Percentiles rank a stretch among this genome's conserved stretches.
These are phyloP conservation scores for Chloroidium sp. DNA, from an alignment of 163 green algal species.

Conservation along the genomic window DNA sequence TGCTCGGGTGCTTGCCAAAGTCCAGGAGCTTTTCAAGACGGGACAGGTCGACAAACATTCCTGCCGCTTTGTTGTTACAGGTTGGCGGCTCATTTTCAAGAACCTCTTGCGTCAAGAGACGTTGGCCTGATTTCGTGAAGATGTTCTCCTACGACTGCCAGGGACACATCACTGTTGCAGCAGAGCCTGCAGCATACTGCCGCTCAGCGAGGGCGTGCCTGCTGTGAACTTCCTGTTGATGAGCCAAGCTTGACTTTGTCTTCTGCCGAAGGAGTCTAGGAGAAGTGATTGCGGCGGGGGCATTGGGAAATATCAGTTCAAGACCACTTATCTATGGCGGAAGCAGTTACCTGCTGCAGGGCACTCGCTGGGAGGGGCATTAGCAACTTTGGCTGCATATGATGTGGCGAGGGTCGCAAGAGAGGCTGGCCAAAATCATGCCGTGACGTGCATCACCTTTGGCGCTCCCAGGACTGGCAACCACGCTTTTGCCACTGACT, in stretches of 20 bases:
- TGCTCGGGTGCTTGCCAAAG: slow-evolving; percentile 2
- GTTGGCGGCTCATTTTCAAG: not conserved
- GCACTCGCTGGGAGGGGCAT: slow-evolving; percentile 27
- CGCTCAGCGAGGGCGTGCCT: too few relatives aligned
- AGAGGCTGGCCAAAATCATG: not conserved
- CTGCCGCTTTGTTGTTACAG: slow-evolving; percentile 15
- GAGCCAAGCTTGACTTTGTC: too few relatives aligned
- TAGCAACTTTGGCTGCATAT: slow-evolving; percentile 27
- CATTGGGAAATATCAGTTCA: too few relatives aligned
- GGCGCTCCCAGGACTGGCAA: slow-evolving; percentile 24
- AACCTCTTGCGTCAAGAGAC: too few relatives aligned
- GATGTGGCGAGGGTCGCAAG: slow-evolving; percentile 4
- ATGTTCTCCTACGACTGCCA: too few relatives aligned
- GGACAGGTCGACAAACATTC: not conserved
- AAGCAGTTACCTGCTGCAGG: slow-evolving; percentile 3
- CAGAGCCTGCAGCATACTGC: too few relatives aligned
- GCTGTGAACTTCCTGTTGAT: too few relatives aligned
- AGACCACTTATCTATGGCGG: too few relatives aligned
- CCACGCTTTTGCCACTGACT: slow-evolving; percentile 47
- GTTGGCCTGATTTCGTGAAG: too few relatives aligned
- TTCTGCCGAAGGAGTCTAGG: too few relatives aligned
- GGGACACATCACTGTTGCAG: too few relatives aligned
- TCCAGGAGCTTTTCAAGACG: slow-evolving; percentile 2
- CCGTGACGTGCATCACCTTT: slow-evolving; percentile 26
- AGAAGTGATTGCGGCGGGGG: too few relatives aligned